Conservation (phyloP, 345 rosid species). For the Geranium brycei region DNA sequence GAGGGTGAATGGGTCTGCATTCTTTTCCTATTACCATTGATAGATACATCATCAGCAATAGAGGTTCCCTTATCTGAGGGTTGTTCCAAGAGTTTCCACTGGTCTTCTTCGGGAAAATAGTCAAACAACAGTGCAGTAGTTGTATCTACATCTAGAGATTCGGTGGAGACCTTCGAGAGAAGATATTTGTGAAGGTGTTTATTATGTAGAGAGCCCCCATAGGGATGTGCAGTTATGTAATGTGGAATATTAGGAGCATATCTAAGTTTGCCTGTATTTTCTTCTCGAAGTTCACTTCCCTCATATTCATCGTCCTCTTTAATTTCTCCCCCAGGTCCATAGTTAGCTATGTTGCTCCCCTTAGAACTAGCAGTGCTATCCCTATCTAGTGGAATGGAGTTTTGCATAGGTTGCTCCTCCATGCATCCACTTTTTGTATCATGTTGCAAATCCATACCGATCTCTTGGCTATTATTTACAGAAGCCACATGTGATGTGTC, state of each 20-base stretch:
- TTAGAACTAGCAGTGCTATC: slow-evolving; percentile 9
- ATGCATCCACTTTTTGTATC: slow-evolving; percentile 17
- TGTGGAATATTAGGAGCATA: slow-evolving; percentile 26
- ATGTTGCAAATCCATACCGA: slow-evolving; percentile 12
- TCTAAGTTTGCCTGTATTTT: slow-evolving; percentile 12
- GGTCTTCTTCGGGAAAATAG: slow-evolving; percentile 84
- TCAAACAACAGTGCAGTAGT: slow-evolving; percentile 68
- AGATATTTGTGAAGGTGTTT: slow-evolving; percentile 26
- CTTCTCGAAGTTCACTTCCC: slow-evolving; percentile 23
- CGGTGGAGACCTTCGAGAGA: slow-evolving; percentile 31
- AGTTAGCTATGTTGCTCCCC: slow-evolving; percentile 2
- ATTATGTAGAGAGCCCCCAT: slow-evolving; percentile 23
- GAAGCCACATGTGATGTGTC: slow-evolving; percentile 19
- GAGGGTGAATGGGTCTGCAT: slow-evolving; percentile 15
- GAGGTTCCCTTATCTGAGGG: slow-evolving; percentile 29
- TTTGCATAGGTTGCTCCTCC: slow-evolving; percentile 16
- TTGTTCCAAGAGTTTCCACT: slow-evolving; percentile 76
- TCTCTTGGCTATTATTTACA: slow-evolving; percentile 12
- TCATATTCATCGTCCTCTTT: slow-evolving; percentile 19
- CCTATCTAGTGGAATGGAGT: slow-evolving; percentile 6
- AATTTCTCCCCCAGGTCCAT: slow-evolving; percentile 5
- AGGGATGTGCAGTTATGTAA: slow-evolving; percentile 20
- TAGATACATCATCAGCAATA: slow-evolving; percentile 18
- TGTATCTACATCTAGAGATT: slow-evolving; percentile 55
- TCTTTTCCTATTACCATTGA: slow-evolving; percentile 14